Percentiles rank a stretch among this genome's conserved stretches.
Evolutionary conservation across 768 basidiomycete species (phyloP).

Genomic region (Nidula microcarpa): DNA sequence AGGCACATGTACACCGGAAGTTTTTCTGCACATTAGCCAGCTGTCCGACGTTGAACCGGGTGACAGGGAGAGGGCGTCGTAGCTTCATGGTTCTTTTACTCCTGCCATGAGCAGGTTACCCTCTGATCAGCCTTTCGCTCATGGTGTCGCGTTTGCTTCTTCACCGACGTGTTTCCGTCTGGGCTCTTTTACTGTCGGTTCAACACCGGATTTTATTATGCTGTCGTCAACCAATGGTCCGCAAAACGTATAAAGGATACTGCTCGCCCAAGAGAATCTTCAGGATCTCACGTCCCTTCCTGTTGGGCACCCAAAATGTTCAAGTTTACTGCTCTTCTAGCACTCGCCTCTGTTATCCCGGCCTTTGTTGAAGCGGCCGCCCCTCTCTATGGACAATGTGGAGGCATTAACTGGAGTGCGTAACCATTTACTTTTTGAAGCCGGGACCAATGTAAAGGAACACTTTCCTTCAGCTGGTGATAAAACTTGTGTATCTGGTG

Average conservation of each 20-base stretch:
- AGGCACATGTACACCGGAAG: not conserved
- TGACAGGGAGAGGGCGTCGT: constrained; percentile 7
- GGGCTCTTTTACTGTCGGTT: constrained; percentile 16
- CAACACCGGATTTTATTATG: constrained; percentile 34
- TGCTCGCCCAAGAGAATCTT: not conserved
- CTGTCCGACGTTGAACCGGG: constrained; percentile 18
- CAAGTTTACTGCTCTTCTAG: constrained; percentile 41
- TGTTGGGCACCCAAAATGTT: constrained; percentile 30
- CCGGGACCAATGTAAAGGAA: constrained; percentile 13
- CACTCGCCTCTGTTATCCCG: constrained; percentile 39
- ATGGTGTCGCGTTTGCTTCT: not conserved
- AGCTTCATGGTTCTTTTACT: constrained; percentile 1
- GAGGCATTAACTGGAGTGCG: constrained; percentile 49
- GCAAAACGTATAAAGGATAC: not conserved
- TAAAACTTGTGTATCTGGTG: constrained; percentile 35
- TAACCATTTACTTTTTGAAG: constrained; percentile 1
- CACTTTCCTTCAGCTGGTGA: constrained; percentile 25
- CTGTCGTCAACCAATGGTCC: constrained; percentile 11
- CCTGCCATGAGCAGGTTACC: constrained; percentile 21
- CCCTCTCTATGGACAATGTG: constrained; percentile 49
- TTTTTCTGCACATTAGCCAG: not conserved
- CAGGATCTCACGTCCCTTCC: not conserved
- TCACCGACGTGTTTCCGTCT: constrained; percentile 24
- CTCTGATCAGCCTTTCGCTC: constrained; percentile 17
- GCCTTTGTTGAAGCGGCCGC: constrained; percentile 39